These are phyloP conservation scores for Botrytis paeoniae DNA, from an alignment of 2,329 filamentous ascomycete species.

Conservation along the genomic window DNA sequence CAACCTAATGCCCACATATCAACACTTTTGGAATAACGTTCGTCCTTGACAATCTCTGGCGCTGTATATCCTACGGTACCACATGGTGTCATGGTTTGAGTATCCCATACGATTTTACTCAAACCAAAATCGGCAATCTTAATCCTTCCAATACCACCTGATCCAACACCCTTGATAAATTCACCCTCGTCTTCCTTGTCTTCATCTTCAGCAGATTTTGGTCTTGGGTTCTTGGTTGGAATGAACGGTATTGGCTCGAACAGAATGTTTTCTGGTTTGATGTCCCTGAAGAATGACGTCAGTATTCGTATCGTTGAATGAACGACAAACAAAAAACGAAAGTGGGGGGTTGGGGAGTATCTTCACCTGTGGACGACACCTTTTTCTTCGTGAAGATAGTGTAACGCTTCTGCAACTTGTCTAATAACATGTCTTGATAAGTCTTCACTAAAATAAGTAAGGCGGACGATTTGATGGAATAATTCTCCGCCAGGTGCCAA, in stretches of 20 bases:
- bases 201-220: constrained; percentile 83
- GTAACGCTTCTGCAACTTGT: constrained; percentile 90
- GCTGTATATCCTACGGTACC: constrained; percentile 97
- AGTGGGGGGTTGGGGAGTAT: background rate
- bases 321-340: background rate
- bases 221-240: constrained; percentile 76
- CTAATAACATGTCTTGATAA: constrained; percentile 90
- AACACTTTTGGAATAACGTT: constrained; percentile 96
- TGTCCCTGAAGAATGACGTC: constrained; percentile 68
- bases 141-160: constrained; percentile 88
- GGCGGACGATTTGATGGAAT: constrained; percentile 96
- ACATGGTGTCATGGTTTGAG: constrained; percentile 97
- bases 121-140: constrained; percentile 98
- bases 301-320: constrained; percentile 28
- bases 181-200: constrained; percentile 97
- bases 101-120: constrained; percentile 98
- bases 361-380: constrained; percentile 95
- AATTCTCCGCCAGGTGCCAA: constrained; percentile 92
- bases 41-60: constrained; percentile 97
- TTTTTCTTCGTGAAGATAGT: constrained; percentile 90
- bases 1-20: constrained; percentile 99
- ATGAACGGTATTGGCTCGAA: constrained; percentile 84
- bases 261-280: constrained; percentile 96
- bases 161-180: constrained; percentile 75
- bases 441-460: constrained; percentile 98